Evolutionary conservation across 345 rosid genomes (phyloP), one percentile per base, ranked within the genome.

Genomic region (Carallia brachiata): DNA sequence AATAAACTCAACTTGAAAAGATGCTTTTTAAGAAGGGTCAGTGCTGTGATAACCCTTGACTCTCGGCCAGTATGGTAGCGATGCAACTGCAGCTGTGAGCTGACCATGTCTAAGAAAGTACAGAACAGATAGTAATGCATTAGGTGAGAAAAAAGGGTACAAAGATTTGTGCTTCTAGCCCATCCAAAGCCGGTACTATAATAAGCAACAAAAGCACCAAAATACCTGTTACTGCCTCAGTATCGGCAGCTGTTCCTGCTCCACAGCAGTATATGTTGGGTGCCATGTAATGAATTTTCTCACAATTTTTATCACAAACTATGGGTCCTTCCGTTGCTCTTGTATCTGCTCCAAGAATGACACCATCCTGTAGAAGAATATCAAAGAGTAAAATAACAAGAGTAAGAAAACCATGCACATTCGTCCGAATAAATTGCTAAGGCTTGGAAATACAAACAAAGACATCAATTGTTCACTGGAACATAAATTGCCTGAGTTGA

Each of bases 231-330:
- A 95, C 99, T 55, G 99, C 97, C 85, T 95, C 99, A 1, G 99
- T 92, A 74, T 95, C 98, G 36, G 98, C 99, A 67, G 98, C 97
- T 60, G 94, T 89, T 82, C 99, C 99, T 5, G 98, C 99, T 79
- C 97, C 99, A 80, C 98, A 95, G 72, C 98, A 92, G 56, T 90
- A 92, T 60, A 92, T 92, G 78, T 95, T 95, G 50, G 99, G 99
- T 30, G 99, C 98, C 98, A 95, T 95, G 53, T 90, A 95, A 77
- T 92, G 99, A 75, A 95, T 95, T 75, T 95, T 95, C 84, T 95
- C 99, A 66, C 98, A 95, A 69, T 95, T 95, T 84, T 95, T 94
- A 76, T 95, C 99, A 71, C 96, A 89, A 55, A 95, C 99, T 15
- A 95, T 95, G 58, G 97, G 92, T 31, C 98, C 99, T 78, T 86